These are phyloP conservation scores for Geosiphon pyriformis DNA, from an alignment of 192 early-diverging fungal genomes.

Conservation along the genomic window DNA sequence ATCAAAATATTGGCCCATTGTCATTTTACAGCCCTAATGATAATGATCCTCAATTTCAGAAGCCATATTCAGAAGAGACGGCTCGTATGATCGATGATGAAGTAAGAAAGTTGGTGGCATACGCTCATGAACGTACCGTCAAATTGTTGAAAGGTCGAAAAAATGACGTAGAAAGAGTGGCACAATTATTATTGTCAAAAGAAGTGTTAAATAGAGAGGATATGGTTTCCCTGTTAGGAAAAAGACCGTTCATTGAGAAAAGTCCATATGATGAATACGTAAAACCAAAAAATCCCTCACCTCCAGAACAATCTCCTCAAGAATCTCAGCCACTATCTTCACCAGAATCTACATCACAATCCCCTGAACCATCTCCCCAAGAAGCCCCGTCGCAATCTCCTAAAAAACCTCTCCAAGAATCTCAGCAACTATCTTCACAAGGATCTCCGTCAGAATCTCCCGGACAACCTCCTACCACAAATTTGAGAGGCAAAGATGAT, in stretches of 20 bases:
- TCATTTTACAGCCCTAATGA: slow-evolving; percentile 70
- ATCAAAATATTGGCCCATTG: slow-evolving; percentile 76
- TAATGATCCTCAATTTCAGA: slow-evolving; percentile 74
- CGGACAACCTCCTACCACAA: too few relatives aligned
- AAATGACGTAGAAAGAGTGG: slow-evolving; percentile 86
- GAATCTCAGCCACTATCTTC: background rate
- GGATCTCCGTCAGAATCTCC: too few relatives aligned
- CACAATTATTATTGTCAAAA: slow-evolving; percentile 86
- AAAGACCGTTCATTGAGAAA: slow-evolving; percentile 73
- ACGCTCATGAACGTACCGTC: slow-evolving; percentile 79
- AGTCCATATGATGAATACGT: slow-evolving; percentile 67
- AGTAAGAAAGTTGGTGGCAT: slow-evolving; percentile 75
- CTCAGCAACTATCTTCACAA: too few relatives aligned
- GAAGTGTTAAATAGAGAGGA: slow-evolving; percentile 96
- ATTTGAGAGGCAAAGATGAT: too few relatives aligned
- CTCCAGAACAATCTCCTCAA: background rate
- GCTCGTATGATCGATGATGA: slow-evolving; percentile 92
- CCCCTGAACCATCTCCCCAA: background rate
- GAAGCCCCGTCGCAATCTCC: background rate
- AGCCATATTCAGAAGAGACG: slow-evolving; percentile 96
- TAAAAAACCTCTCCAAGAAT: too few relatives aligned
- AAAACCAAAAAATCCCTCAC: background rate
- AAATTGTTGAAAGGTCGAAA: slow-evolving; percentile 81
- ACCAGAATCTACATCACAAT: background rate
- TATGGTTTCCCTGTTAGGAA: slow-evolving; percentile 86